Evolutionary conservation across 306 rosid species (phyloP).

Genomic region (Castanea mollissima): DNA sequence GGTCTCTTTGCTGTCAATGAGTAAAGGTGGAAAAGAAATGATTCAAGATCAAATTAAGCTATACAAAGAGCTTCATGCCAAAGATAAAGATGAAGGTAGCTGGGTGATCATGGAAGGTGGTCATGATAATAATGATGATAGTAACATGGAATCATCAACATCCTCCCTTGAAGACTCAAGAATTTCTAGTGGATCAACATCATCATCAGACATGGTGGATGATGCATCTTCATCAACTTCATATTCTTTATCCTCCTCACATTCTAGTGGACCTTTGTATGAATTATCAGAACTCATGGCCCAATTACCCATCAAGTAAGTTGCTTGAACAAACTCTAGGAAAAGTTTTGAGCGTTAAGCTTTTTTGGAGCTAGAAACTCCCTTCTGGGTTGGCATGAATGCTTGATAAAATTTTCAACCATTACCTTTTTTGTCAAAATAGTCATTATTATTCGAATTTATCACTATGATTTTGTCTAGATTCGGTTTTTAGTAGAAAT

Average conservation of each 20-base stretch:
- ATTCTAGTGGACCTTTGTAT: constrained; percentile 35
- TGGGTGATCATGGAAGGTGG: constrained; percentile 27
- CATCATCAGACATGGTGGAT: constrained; percentile 35
- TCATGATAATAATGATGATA: constrained; percentile 7
- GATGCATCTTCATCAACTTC: constrained; percentile 36
- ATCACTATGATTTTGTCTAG: not conserved
- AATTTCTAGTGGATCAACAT: constrained; percentile 16
- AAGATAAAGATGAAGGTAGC: not conserved
- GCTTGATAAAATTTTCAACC: not conserved
- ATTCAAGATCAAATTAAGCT: constrained; percentile 7
- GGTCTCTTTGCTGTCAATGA: constrained; percentile 7
- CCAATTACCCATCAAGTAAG: constrained; percentile 53
- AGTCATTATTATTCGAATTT: not conserved
- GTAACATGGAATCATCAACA: constrained; percentile 10
- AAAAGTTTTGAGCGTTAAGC: not conserved
- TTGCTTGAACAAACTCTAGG: not conserved
- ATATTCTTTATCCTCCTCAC: constrained; percentile 17
- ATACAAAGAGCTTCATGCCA: not conserved
- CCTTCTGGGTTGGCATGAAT: not conserved
- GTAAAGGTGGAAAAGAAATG: constrained; percentile 12
- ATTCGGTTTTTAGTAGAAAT: too few species aligned
- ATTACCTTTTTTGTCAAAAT: not conserved
- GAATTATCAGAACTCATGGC: constrained; percentile 47
- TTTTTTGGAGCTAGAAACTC: not conserved
- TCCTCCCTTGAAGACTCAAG: constrained; percentile 24